Evolutionary conservation across 257 asterid species (phyloP).

Genomic region (Ehretia macrophylla): DNA sequence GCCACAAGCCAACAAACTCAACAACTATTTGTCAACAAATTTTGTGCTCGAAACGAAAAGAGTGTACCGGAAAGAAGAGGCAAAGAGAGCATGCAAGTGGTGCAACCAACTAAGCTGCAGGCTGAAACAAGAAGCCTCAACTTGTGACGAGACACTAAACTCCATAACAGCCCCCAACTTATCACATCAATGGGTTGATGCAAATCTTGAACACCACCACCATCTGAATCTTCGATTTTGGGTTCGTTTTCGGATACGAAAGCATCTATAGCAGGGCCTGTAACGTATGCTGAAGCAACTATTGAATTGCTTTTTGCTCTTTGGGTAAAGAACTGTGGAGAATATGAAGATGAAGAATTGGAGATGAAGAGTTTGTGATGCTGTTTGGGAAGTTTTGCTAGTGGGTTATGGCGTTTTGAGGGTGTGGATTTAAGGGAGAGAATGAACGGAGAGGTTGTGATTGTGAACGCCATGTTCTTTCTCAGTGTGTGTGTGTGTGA

Average conservation of each 20-base stretch:
- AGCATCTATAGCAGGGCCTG: conserved; percentile 80
- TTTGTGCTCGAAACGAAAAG: no score
- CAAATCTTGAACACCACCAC: conserved; percentile 11
- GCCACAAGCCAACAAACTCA: no score
- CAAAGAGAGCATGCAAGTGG: conserved; percentile 74
- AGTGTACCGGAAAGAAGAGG: conserved; percentile 67
- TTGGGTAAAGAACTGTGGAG: conserved; percentile 22
- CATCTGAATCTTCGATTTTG: conserved; percentile 39
- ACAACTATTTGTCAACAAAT: no score
- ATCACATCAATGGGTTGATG: conserved; percentile 49
- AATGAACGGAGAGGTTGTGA: conserved; percentile 1
- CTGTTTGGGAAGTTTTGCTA: neutral
- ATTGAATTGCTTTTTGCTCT: conserved; percentile 17
- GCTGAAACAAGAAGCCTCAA: conserved; percentile 55
- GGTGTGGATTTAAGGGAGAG: conserved; percentile 1
- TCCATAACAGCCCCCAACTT: conserved; percentile 85
- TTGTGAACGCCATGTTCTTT: neutral
- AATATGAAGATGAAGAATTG: conserved; percentile 14
- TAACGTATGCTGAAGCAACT: conserved; percentile 50
- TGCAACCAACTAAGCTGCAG: conserved; percentile 60
- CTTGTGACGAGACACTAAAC: conserved; percentile 59
- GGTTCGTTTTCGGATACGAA: conserved; percentile 60
- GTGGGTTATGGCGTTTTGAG: neutral
- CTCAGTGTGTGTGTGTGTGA: no score
- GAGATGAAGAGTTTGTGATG: conserved; percentile 7